Evolutionary conservation across 1,284 basidiomycete species (phyloP), one percentile per base, ranked within the genome.

Genomic region (Apiotrichum laibachii): DNA sequence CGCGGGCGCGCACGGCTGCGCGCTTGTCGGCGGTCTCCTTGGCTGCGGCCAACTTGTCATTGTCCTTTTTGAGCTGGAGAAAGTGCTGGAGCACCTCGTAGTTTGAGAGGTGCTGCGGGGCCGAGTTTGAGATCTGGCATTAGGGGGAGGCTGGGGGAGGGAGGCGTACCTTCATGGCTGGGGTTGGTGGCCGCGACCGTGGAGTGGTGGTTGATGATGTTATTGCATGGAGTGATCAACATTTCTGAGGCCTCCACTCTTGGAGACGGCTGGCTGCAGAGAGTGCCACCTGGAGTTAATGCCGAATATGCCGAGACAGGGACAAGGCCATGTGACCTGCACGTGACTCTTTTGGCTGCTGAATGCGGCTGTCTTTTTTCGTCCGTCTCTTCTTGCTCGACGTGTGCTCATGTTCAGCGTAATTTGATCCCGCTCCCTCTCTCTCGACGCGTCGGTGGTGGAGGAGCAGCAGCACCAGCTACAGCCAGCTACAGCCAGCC

Each of bases 1-100:
- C 54, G 39, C 48, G 51, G 15, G 62, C 62, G 7, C 37, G 44
- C n/a, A 53, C 39, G 3, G 53, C 39, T 26, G 59, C 50, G 43
- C 63, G 63, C 19, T 56, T 45, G 18, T 47, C 60, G 22, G 66
- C 59, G 42, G 56, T 81, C 5, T 84, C 82, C 67, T 86, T 86
- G 39, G 85, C 82, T 42, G 84, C 82, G 1, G 84, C 80, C 45
- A 90, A 77, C 69, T 88, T 84, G 64, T 90, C 86, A 26, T 79
- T 82, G 73, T 92, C 89, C 18, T 58, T 22, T 48, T 77, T 72
- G 51, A 90, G 85, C 56, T 88, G 85, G 46, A 85, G 83, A 56
- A 96, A 85, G 59, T 93, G 84, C 19, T 82, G 73, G 45, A 95
- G 81, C 62, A 96, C 92, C 77, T 97, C 93, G 70, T 83, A 86